Conservation (phyloP, 1,284 basidiomycete species). For the Ganoderma sinense region DNA sequence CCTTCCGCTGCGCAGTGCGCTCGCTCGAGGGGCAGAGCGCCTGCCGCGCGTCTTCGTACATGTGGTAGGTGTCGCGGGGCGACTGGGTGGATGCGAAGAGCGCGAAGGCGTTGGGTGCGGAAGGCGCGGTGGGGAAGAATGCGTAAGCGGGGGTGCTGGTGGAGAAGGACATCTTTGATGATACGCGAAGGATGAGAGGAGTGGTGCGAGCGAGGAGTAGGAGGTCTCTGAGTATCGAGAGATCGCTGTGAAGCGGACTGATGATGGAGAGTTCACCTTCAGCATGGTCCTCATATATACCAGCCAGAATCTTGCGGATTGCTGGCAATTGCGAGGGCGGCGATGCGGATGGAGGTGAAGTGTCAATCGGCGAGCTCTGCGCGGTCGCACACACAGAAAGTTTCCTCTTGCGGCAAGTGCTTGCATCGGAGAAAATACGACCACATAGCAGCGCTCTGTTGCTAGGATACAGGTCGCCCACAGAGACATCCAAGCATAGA, state of each 20-base stretch:
- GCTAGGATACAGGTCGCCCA: slow-evolving; percentile 2
- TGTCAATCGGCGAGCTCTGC: not conserved
- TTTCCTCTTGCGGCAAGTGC: slow-evolving; percentile 1
- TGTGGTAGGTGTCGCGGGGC: slow-evolving; percentile 36
- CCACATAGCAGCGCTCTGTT: not conserved
- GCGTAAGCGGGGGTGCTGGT: slow-evolving; percentile 22
- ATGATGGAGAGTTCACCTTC: slow-evolving; percentile 7
- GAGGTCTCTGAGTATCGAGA: not conserved
- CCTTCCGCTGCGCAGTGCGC: slow-evolving; percentile 25
- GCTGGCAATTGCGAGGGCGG: not conserved
- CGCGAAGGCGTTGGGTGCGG: slow-evolving; percentile 35
- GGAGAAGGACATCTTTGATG: slow-evolving; percentile 29
- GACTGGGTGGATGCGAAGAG: slow-evolving; percentile 36
- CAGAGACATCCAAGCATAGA: not conserved
- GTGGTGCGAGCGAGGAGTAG: slow-evolving; percentile 8
- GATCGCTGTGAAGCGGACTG: slow-evolving; percentile 13
- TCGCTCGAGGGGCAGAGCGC: slow-evolving; percentile 25
- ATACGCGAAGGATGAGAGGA: not conserved
- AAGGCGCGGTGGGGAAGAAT: slow-evolving; percentile 27
- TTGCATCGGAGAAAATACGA: not conserved
- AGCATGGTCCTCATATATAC: slow-evolving; percentile 1
- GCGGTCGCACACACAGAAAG: not conserved
- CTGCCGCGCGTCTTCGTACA: slow-evolving; percentile 36
- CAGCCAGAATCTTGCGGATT: not conserved
- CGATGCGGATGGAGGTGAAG: not conserved